Percentiles rank a stretch among this genome's conserved stretches.
phyloP scores from a whole-genome alignment of 2,329 filamentous ascomycete species.

The Penicillium sp. region DNA sequence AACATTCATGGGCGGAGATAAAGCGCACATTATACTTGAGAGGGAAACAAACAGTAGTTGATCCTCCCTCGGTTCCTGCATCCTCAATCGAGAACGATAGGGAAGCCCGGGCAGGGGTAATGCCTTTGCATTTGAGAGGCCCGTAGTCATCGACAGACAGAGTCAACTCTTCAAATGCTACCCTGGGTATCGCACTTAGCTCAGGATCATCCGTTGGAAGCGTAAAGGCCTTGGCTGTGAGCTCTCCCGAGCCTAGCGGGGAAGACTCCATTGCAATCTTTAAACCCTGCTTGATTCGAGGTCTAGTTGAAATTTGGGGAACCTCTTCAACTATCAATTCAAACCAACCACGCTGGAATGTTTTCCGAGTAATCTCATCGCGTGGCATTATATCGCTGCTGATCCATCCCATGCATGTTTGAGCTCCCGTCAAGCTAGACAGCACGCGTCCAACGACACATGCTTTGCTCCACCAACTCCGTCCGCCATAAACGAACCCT shows the following conservation, averaged over 20 bases:
- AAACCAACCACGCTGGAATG: slow-evolving; percentile 50
- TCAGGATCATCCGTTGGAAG: slow-evolving; percentile 36
- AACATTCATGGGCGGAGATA: slow-evolving; percentile 55
- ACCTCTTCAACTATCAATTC: slow-evolving; percentile 44
- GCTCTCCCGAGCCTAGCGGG: slow-evolving; percentile 40
- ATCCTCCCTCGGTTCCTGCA: slow-evolving; percentile 8
- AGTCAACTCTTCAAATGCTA: slow-evolving; percentile 26
- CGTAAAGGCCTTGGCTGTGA: slow-evolving; percentile 40
- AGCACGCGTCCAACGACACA: slow-evolving; percentile 56
- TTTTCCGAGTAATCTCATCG: slow-evolving; percentile 26
- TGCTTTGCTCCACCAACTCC: slow-evolving; percentile 58
- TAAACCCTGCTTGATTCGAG: slow-evolving; percentile 47
- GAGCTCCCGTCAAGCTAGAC: slow-evolving; percentile 44
- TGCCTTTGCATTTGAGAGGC: slow-evolving; percentile 12
- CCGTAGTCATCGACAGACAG: slow-evolving; percentile 24
- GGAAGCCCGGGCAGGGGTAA: slow-evolving; percentile 26
- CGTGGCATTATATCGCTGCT: slow-evolving; percentile 43
- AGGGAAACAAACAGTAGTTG: slow-evolving; percentile 35
- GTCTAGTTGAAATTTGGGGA: slow-evolving; percentile 28
- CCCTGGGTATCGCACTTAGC: slow-evolving; percentile 9
- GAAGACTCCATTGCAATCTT: slow-evolving; percentile 41
- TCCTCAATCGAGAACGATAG: slow-evolving; percentile 27
- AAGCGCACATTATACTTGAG: slow-evolving; percentile 55
- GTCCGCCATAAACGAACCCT: slow-evolving; percentile 52
- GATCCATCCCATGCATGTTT: slow-evolving; percentile 58